Evolutionary conservation across 2,329 filamentous ascomycete genomes (phyloP), one percentile per base, ranked within the genome.

Genomic region (Ophiocordyceps camponoti-floridani): DNA sequence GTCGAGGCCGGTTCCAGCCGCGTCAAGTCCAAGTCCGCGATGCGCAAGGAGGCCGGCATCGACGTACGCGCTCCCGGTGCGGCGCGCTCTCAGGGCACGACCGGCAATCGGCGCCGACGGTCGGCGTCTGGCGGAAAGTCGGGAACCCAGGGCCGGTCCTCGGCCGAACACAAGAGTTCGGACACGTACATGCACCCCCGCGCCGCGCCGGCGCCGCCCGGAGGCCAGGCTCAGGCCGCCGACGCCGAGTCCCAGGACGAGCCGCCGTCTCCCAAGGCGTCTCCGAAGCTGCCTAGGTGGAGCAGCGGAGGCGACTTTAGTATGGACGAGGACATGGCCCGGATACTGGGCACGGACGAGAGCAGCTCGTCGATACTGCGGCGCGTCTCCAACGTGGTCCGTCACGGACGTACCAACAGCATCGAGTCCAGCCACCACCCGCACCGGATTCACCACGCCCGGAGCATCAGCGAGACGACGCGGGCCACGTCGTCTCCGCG

Each of bases 291-390:
- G 49, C 76, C 82, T 51, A 72, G 80, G 54, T 84, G 75, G 75
- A 94, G 82, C 60, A 73, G 75, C 40, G 85, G 84, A 44, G 85
- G 80, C 45, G 87, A 94, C 51, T 91, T 95, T 56, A 91, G 83
- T 47, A 79, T 94, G 80, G 89, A 96, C 51, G 88, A 95, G 60
- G 91, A 96, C 57, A 86, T 95, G 77, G 83, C 84, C 45, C 81
- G 88, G 46, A 89, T 95, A 47, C 69, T 94, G 47, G 82, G 79
- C 38, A 79, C 77, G 18, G 85, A 89, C 48, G 84, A 87, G 57
- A 70, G 73, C 40, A 81, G 78, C 30, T 80, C 84, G 26, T 89
- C 84, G 1, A 83, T 95, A 48, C 68, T 96, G 49, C 83, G 85
- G 46, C 79, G 86, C 44, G 84, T 95, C 38, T 96, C 91, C 8